These are phyloP conservation scores for Tylopilus rubrobrunneus DNA, from an alignment of 768 basidiomycete genomes.

Conservation along the genomic window DNA sequence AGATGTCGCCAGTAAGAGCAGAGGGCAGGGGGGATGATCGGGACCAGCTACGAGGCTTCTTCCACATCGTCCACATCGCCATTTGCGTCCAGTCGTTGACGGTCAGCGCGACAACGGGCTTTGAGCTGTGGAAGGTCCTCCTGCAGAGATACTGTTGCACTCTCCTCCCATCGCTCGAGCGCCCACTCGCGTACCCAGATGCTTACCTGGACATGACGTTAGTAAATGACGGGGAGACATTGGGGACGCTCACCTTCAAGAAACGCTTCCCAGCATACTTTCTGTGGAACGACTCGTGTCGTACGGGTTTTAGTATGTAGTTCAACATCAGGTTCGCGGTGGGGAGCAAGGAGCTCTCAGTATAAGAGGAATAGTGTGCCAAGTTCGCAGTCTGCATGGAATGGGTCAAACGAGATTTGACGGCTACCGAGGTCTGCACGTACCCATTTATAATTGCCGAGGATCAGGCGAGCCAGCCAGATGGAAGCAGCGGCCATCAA, in stretches of 20 bases:
- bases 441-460: conserved; percentile 88
- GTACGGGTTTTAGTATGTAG: conserved; percentile 70
- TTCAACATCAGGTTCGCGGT: conserved; percentile 85
- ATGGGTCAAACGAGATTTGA: conserved; percentile 10
- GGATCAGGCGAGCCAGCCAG: conserved; percentile 79
- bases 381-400: conserved; percentile 68
- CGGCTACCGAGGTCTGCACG: conserved; percentile 24
- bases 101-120: conserved; percentile 19
- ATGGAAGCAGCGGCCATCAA: conserved; percentile 78
- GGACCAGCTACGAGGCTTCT: conserved; percentile 14
- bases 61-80: conserved; percentile 8
- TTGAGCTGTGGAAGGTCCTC: conserved; percentile 45
- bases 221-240: neutral
- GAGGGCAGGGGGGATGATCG: neutral
- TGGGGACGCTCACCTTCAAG: conserved; percentile 57
- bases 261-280: conserved; percentile 86
- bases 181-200: conserved; percentile 86
- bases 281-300: conserved; percentile 76
- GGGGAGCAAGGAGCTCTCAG: conserved; percentile 74
- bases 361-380: conserved; percentile 83
- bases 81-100: conserved; percentile 12
- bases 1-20: conserved; percentile 9
- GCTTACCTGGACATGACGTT: conserved; percentile 54
- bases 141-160: conserved; percentile 51
- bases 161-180: conserved; percentile 66